phyloP scores from a whole-genome alignment of 768 basidiomycete species.

The Terana coerulea region DNA sequence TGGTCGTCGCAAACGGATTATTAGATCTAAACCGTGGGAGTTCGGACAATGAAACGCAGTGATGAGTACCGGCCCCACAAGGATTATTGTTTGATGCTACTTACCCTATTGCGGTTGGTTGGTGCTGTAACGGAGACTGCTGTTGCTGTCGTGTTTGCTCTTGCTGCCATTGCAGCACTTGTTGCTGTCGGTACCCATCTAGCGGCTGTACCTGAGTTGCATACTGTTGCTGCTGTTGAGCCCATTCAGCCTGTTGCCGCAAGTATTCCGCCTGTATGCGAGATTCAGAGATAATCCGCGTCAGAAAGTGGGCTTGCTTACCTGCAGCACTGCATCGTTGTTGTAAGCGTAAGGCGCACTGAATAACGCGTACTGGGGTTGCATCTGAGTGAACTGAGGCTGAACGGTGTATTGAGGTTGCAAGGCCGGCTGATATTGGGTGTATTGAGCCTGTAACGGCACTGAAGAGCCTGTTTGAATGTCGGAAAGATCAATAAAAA shows the following conservation, averaged over 20 bases:
- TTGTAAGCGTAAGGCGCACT: conserved; percentile 72
- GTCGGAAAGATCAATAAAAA: conserved; percentile 18
- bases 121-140: conserved; percentile 37
- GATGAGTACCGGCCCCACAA: background rate
- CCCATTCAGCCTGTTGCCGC: conserved; percentile 59
- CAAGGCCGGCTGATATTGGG: conserved; percentile 10
- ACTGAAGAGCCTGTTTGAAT: conserved; percentile 8
- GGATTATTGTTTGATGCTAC: conserved; percentile 89
- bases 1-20: conserved; percentile 28
- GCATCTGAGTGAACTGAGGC: conserved; percentile 18
- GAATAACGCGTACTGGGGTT: conserved; percentile 32
- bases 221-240: conserved; percentile 52
- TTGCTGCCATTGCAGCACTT: conserved; percentile 41
- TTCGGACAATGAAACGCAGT: too few relatives aligned
- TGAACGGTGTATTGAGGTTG: conserved; percentile 16
- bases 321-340: conserved; percentile 81
- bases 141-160: conserved; percentile 39
- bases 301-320: too few relatives aligned
- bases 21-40: conserved; percentile 38
- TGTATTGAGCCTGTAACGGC: conserved; percentile 22
- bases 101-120: conserved; percentile 52
- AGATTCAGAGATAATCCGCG: background rate
- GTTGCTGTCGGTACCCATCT: too few relatives aligned
- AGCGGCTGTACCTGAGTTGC: conserved; percentile 40
- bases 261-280: conserved; percentile 32